Base-by-base conservation (phyloP, 2,329 filamentous ascomycete genomes). In the Tolypocladium pustulatum region DNA sequence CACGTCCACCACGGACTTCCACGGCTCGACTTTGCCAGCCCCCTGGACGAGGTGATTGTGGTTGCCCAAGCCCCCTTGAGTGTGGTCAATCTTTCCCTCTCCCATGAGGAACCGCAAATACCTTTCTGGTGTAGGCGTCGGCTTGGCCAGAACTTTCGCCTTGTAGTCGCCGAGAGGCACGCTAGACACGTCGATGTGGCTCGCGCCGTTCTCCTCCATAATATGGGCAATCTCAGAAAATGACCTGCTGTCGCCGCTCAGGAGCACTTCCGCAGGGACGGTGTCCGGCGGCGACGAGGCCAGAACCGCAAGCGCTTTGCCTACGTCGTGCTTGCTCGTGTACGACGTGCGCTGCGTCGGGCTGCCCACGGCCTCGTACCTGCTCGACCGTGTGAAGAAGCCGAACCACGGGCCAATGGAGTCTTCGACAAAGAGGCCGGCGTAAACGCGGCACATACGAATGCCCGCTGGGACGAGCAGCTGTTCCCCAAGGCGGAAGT, bases 51-150 rank as follows among this genome's bases (percentile, higher is more conserved):
- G 13, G 9, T 66, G 63, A 61, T 70, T 68, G 52, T 66, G 64
- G 59, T 66, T 66, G 3, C 67, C 66, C 46, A 68, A 57, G 12
- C 64, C 68, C 10, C 20, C 27, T 15, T 30, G 59, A 4, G 59
- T 56, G 55, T 67, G 65, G 20, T 68, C 65, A 43, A 72, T 68
- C 46, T 66, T 68, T 0, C 66, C 65, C 40, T 71, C 69, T 0
- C 66, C 69, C 68, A 73, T 72, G 59, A 73, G 55, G 52, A 73
- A 73, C 32, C 70, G 61, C 58, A 73, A 36, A 58, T 63, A 71
- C 36, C 56, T 53, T 36, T 66, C 66, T 1, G 71, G 67, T 41
- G 60, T 66, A 1, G 64, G 65, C 3, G 59, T 17, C n/a, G 59
- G 57, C 9, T 58, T 56, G 37, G 54, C 54, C 27, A 66, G 58